Percentiles rank a stretch among this genome's conserved stretches.
Conservation (phyloP, 2,329 filamentous ascomycete species). For the Colletotrichum sp. region DNA sequence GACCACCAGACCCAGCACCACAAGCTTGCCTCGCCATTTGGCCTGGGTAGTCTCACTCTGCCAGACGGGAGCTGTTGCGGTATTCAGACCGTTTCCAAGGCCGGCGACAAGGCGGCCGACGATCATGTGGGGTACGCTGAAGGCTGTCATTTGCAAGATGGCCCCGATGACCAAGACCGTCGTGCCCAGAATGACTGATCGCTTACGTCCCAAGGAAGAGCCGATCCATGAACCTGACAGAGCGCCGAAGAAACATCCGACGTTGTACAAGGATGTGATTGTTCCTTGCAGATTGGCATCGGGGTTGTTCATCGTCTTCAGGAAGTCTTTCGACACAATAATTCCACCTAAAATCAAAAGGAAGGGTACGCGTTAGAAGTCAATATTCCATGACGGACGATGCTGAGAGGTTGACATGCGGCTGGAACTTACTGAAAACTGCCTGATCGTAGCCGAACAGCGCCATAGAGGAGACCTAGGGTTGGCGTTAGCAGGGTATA, state of each 20-base stretch:
- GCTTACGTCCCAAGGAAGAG: background rate
- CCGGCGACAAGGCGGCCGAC: background rate
- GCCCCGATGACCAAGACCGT: background rate
- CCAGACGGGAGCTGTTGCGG: background rate
- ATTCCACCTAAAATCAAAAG: background rate
- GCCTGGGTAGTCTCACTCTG: background rate
- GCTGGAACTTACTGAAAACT: background rate
- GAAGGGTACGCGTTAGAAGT: background rate
- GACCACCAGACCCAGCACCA: background rate
- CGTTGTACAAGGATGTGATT: background rate
- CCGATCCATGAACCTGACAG: background rate
- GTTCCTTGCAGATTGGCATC: background rate
- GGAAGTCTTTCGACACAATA: background rate
- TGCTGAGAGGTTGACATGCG: fast-evolving
- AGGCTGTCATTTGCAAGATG: background rate
- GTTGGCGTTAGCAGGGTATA: fast-evolving
- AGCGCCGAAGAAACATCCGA: background rate
- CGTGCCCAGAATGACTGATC: background rate
- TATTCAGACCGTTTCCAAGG: background rate
- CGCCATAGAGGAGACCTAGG: background rate
- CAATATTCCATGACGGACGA: fast-evolving
- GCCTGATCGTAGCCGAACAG: background rate
- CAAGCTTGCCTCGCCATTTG: background rate
- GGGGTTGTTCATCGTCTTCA: background rate
- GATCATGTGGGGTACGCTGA: background rate